Conservation (phyloP, 345 rosid genomes). For the Raphanus raphanistrum region DNA sequence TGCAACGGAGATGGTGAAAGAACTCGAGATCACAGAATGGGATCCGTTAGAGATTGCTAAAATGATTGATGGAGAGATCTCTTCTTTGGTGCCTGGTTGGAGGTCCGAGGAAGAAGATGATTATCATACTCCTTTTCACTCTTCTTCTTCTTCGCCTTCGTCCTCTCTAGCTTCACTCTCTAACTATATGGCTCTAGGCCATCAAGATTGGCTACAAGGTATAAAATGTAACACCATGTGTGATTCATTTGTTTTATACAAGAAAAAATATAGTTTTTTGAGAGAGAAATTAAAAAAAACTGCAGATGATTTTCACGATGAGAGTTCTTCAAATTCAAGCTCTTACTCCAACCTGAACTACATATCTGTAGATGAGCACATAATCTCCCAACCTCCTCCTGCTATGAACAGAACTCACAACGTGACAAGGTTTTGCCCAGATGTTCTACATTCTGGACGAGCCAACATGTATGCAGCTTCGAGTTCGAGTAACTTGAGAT, state of each 20-base stretch:
- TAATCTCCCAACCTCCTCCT: constrained; percentile 33
- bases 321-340: constrained; percentile 69
- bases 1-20: constrained; percentile 81
- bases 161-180: constrained; percentile 59
- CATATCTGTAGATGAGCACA: constrained; percentile 51
- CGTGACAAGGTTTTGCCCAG: constrained; percentile 59
- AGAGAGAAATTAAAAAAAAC: constrained; percentile 14
- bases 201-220: constrained; percentile 57
- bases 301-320: constrained; percentile 71
- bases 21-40: constrained; percentile 70
- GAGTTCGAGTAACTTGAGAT: constrained; percentile 41
- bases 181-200: constrained; percentile 40
- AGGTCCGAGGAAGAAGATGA: constrained; percentile 49
- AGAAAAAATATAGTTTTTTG: background rate
- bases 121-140: constrained; percentile 39
- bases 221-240: constrained; percentile 16
- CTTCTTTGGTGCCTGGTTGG: constrained; percentile 56
- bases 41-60: constrained; percentile 67
- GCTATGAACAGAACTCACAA: constrained; percentile 36
- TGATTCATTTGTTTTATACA: constrained; percentile 23
- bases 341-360: constrained; percentile 59
- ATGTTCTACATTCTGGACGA: constrained; percentile 32
- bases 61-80: constrained; percentile 70
- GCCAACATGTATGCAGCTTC: constrained; percentile 45
- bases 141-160: constrained; percentile 56